Conservation (phyloP, 257 asterid species). For the Oldenlandia corymbosa region DNA sequence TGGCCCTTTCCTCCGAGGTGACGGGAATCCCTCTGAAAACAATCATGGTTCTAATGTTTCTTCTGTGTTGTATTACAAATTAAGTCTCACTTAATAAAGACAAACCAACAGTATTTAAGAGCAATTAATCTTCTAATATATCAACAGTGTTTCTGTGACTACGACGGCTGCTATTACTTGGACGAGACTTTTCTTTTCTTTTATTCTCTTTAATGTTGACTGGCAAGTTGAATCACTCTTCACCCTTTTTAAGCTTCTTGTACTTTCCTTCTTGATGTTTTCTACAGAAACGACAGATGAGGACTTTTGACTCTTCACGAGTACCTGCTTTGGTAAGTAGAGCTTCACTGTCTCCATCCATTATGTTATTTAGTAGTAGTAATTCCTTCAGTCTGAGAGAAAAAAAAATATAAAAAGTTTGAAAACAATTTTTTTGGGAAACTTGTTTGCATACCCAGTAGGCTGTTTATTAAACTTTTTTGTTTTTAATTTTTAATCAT, state of each 20-base stretch:
- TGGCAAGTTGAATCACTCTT: too few species aligned
- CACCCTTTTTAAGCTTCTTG: constrained; percentile 14
- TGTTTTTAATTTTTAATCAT: too few species aligned
- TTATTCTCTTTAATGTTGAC: too few species aligned
- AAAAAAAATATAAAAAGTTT: background rate
- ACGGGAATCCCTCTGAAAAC: background rate
- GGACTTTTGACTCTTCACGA: constrained; percentile 39
- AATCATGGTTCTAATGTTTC: background rate
- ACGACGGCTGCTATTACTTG: too few species aligned
- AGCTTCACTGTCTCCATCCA: constrained; percentile 1
- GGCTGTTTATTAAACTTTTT: too few species aligned
- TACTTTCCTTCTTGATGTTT: constrained; percentile 12
- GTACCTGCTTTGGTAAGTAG: constrained; percentile 61
- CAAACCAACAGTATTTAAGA: background rate
- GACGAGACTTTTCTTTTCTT: too few species aligned
- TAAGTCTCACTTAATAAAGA: background rate
- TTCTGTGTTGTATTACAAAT: constrained; percentile 1
- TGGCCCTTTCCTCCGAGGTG: constrained; percentile 61
- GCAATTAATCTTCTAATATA: background rate
- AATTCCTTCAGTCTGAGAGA: background rate
- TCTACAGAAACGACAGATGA: constrained; percentile 31
- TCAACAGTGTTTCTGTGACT: background rate
- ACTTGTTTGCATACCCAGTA: too few species aligned
- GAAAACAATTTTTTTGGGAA: too few species aligned
- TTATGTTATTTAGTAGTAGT: background rate